These are phyloP conservation scores for Fusarium lateritium DNA, from an alignment of 2,329 filamentous ascomycete species.

Conservation along the genomic window DNA sequence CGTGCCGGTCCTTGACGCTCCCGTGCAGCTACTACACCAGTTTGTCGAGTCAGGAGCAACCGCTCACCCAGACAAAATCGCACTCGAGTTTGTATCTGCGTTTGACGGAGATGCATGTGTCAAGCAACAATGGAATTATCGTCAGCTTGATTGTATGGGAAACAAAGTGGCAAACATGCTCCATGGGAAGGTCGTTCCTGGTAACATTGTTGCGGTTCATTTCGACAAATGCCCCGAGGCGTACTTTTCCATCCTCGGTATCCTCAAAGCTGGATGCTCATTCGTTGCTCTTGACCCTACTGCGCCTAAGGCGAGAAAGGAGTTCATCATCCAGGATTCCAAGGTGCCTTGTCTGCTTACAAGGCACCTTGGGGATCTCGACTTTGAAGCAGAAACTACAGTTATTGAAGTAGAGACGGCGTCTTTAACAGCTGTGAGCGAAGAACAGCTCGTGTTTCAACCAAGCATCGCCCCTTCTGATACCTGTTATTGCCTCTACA, in stretches of 20 bases:
- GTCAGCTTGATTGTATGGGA: slow-evolving; percentile 77
- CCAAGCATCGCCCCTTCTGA: slow-evolving; percentile 60
- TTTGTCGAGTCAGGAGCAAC: slow-evolving; percentile 79
- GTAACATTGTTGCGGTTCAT: slow-evolving; percentile 79
- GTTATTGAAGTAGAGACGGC: slow-evolving; percentile 54
- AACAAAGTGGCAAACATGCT: slow-evolving; percentile 81
- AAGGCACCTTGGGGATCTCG: slow-evolving; percentile 53
- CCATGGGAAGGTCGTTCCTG: slow-evolving; percentile 62
- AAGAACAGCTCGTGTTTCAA: slow-evolving; percentile 31
- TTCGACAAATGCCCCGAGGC: slow-evolving; percentile 90
- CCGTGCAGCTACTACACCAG: slow-evolving; percentile 77
- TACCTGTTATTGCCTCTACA: slow-evolving; percentile 88
- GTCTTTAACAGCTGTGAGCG: slow-evolving; percentile 45
- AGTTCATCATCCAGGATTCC: slow-evolving; percentile 85
- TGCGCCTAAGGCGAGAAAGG: slow-evolving; percentile 79
- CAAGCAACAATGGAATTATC: slow-evolving; percentile 78
- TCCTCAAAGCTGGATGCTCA: slow-evolving; percentile 85
- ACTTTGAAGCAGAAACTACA: slow-evolving; percentile 53
- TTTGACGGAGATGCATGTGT: slow-evolving; percentile 63
- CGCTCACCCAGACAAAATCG: slow-evolving; percentile 70
- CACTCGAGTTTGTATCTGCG: slow-evolving; percentile 80
- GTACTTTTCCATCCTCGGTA: slow-evolving; percentile 84
- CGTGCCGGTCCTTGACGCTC: slow-evolving; percentile 68
- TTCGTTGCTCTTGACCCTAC: slow-evolving; percentile 86
- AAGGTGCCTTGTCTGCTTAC: slow-evolving; percentile 74